Evolutionary conservation across 1,284 basidiomycete genomes (phyloP).

Genomic region (Tausonia pullulans): DNA sequence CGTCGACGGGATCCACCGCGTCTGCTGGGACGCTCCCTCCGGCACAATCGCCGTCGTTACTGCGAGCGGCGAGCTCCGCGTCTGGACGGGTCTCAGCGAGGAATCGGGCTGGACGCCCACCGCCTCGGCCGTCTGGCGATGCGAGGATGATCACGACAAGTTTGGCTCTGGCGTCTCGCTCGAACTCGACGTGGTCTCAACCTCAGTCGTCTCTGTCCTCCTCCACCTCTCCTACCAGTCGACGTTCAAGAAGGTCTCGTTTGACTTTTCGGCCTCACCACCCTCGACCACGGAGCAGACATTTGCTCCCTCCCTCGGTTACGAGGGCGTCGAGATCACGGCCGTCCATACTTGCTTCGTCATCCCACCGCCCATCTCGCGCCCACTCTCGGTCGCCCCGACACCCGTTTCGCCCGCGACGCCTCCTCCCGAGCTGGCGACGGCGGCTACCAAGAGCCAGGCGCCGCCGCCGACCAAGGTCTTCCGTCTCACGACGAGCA

Average conservation of each 20-base stretch:
- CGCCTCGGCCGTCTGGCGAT: background rate
- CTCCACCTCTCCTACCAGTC: background rate
- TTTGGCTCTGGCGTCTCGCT: slow-evolving; percentile 11
- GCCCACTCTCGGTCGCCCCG: background rate
- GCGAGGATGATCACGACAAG: slow-evolving; percentile 4
- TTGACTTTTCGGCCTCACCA: slow-evolving; percentile 9
- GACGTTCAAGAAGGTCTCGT: slow-evolving; percentile 21
- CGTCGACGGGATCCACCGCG: background rate
- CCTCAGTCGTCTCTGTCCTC: slow-evolving; percentile 38
- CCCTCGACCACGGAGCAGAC: slow-evolving; percentile 15
- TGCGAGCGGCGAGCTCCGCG: slow-evolving; percentile 25
- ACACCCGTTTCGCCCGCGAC: slow-evolving; percentile 18
- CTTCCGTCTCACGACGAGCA: slow-evolving; percentile 7
- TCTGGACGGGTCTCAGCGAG: slow-evolving; percentile 41
- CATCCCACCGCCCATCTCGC: slow-evolving; percentile 9
- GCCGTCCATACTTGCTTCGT: slow-evolving; percentile 2
- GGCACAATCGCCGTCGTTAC: slow-evolving; percentile 3
- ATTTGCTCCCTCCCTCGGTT: slow-evolving; percentile 17
- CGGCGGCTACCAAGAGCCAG: slow-evolving; percentile 9
- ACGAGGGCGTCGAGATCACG: slow-evolving; percentile 1
- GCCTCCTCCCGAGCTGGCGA: background rate
- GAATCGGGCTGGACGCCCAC: background rate
- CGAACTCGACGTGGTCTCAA: slow-evolving; percentile 25
- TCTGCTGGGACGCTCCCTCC: slow-evolving; percentile 10
- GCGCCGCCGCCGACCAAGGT: slow-evolving; percentile 1